phyloP scores from a whole-genome alignment of 1,284 basidiomycete genomes.

The Stygiomarasmius scandens region DNA sequence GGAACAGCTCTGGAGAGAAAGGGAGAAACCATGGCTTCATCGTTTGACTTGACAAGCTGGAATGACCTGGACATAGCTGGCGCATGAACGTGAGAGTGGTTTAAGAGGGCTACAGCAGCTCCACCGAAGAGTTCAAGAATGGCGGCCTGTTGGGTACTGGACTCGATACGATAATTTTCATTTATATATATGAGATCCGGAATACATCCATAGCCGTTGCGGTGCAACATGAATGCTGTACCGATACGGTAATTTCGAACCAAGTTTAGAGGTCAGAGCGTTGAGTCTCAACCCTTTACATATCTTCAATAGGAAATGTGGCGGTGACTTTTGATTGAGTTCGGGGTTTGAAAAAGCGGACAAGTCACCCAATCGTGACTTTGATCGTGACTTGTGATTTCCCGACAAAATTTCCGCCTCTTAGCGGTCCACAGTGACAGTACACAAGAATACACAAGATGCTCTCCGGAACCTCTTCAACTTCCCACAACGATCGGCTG shows the following conservation, averaged over 20 bases:
- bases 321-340: too few species aligned
- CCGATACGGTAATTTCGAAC: neutral
- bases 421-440: too few species aligned
- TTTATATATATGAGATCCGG: conserved; percentile 17
- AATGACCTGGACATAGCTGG: conserved; percentile 11
- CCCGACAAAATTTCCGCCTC: neutral
- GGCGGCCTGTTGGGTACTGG: conserved; percentile 12
- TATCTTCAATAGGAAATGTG: neutral
- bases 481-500: conserved; percentile 15
- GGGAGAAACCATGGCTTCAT: conserved; percentile 10
- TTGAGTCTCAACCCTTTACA: neutral
- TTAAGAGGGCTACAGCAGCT: conserved; percentile 10
- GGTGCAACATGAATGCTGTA: conserved; percentile 12
- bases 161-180: conserved; percentile 1
- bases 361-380: too few species aligned
- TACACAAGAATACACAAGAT: neutral
- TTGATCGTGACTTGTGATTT: too few species aligned
- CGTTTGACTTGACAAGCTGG: conserved; percentile 5
- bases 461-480: neutral
- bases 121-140: conserved; percentile 7
- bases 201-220: conserved; percentile 18
- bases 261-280: neutral
- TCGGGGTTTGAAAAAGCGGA: neutral
- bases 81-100: conserved; percentile 7
- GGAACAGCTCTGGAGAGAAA: conserved; percentile 1